Conservation (phyloP, 352 stramenopile genomes). For the Albugo candida region DNA sequence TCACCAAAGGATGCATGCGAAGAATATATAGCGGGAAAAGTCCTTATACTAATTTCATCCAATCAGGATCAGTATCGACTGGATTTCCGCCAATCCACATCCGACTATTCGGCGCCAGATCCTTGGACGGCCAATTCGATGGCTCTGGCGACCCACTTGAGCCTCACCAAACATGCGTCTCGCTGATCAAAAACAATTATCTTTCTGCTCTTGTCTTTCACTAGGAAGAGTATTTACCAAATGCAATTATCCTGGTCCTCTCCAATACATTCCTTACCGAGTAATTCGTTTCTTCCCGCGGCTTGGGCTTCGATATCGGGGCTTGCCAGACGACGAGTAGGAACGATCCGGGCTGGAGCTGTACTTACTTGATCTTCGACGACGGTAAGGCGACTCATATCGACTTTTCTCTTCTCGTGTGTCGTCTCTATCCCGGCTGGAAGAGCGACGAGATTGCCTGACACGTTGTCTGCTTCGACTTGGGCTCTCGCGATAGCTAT, state of each 20-base stretch:
- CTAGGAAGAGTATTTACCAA: no score
- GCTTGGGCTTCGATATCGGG: constrained; percentile 10
- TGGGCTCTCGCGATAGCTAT: background rate
- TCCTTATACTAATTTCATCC: background rate
- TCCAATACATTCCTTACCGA: no score
- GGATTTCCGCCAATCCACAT: no score
- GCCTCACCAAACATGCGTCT: no score
- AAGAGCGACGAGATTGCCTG: background rate
- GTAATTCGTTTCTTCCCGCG: constrained; percentile 16
- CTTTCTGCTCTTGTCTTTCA: no score
- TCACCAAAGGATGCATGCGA: no score
- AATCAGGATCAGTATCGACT: background rate
- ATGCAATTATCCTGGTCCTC: no score
- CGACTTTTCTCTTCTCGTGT: background rate
- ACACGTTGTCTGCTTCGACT: constrained; percentile 5
- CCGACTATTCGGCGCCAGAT: no score
- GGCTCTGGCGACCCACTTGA: no score
- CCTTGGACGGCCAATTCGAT: no score
- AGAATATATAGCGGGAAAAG: background rate
- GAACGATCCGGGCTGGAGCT: constrained; percentile 15
- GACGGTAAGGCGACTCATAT: background rate
- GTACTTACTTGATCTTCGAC: constrained; percentile 11
- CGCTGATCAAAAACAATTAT: no score
- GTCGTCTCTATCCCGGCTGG: background rate
- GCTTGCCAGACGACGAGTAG: constrained; percentile 12